Conservation (phyloP, 2,329 filamentous ascomycete species). For the Cryphonectria carpinicola region DNA sequence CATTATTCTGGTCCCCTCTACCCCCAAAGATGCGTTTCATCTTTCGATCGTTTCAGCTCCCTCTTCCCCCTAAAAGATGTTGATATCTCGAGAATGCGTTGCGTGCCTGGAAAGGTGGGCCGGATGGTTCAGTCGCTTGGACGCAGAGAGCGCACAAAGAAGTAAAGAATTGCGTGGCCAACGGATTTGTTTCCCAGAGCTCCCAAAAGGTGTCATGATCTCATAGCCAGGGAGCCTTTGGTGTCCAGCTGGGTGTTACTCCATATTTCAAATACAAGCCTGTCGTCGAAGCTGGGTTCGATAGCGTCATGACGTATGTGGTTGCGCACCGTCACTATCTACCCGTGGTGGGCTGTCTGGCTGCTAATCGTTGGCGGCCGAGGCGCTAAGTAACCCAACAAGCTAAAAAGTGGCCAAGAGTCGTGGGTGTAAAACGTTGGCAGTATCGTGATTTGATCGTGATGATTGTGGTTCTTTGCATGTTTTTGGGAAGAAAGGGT, state of each 20-base stretch:
- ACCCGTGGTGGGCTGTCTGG: conserved; percentile 6
- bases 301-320: conserved; percentile 22
- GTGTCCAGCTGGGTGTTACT: background rate
- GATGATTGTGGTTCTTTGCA: background rate
- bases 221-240: background rate
- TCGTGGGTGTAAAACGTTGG: background rate
- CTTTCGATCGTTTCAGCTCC: background rate
- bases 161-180: background rate
- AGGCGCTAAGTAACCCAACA: background rate
- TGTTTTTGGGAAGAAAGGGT: background rate
- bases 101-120: conserved; percentile 1
- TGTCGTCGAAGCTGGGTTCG: background rate
- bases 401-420: conserved; percentile 6
- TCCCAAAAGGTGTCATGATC: background rate
- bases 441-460: background rate
- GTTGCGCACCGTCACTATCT: conserved; percentile 15
- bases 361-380: conserved; percentile 6
- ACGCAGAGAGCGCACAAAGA: background rate
- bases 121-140: background rate
- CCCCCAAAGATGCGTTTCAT: conserved; percentile 27
- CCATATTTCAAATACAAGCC: background rate
- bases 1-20: conserved; percentile 30
- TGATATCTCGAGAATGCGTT: conserved; percentile 1
- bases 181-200: background rate
- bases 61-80: background rate